Base-by-base conservation (phyloP, 139 green algal genomes). In the Auxenochlorella pyrenoidosa region DNA sequence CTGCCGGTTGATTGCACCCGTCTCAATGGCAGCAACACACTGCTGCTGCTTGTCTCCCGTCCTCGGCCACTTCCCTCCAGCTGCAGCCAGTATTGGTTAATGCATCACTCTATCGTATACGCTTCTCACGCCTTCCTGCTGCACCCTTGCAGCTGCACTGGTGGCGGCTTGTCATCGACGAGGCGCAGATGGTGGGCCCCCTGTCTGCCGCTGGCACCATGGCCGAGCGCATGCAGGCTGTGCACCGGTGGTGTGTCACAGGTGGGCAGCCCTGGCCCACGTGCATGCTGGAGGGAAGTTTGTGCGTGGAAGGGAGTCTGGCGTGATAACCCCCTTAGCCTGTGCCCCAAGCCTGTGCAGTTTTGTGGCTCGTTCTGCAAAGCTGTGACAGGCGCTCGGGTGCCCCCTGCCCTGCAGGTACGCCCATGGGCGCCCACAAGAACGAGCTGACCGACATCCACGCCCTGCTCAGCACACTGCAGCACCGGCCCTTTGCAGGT, bases 151-250 rank as follows among this genome's bases (percentile, higher is more conserved):
- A 94, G 91, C 22, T 96, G 3, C 44, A 76, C 22, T 97, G 95
- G 95, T 93, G 93, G 89, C 90, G 95, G 0, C 38, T 96, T 58
- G 91, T 95, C 34, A 75, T 96, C 43, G 95, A 97, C 71, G 95
- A 97, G 90, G 95, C 95, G 0, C 95, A 97, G 91, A 90, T 94
- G 88, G 93, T 95, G 71, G 92, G 91, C 5, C 75, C 78, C 40
- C 68, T 85, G 40, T 82, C 78, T 18, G 36, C 77, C 2, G 86
- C 83, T 65, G 79, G 88, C 84, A 41, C 58, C 24, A 96, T 97
- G 94, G 89, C 84, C 16, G 65, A 63, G 21, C 84, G 89, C 5
- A 84, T 97, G 40, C 15, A n/a, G 1, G 88, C 93, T 3, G 60
- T 43, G n/a, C 89, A 91, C 90, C 88, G 94, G 76, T 96, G 94